Percentiles rank a stretch among this genome's conserved stretches.
phyloP scores from a whole-genome alignment of 495 filamentous ascomycete species.

The Hypoxylon cercidicola region DNA sequence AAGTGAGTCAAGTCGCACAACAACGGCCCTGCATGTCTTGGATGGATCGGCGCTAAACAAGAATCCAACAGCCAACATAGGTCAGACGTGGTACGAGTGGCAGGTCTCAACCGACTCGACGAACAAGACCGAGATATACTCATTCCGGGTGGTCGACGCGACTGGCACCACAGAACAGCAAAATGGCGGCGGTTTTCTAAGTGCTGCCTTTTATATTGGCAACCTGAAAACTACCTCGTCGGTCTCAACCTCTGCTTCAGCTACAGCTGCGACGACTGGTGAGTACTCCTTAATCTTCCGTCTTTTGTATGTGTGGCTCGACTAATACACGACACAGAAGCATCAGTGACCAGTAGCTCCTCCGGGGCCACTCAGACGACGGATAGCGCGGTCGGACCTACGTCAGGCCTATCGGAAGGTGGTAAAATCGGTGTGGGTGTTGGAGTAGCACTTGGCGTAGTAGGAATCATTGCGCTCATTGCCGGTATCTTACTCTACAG shows the following conservation, averaged over 20 bases:
- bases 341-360: slow-evolving; percentile 4
- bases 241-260: slow-evolving; percentile 24
- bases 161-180: slow-evolving; percentile 29
- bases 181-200: slow-evolving; percentile 34
- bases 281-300: neutral
- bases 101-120: slow-evolving; percentile 33
- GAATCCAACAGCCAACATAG: slow-evolving; percentile 28
- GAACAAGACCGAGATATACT: slow-evolving; percentile 40
- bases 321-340: slow-evolving; percentile 10
- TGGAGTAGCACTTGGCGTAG: slow-evolving; percentile 24
- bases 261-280: slow-evolving; percentile 19
- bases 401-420: slow-evolving; percentile 20
- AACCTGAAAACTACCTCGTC: slow-evolving; percentile 18
- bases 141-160: slow-evolving; percentile 37
- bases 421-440: slow-evolving; percentile 33
- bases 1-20: slow-evolving; percentile 22
- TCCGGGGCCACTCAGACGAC: slow-evolving; percentile 1
- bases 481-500: slow-evolving; percentile 29
- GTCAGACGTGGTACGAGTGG: slow-evolving; percentile 38
- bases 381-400: neutral
- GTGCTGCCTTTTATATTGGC: slow-evolving; percentile 36
- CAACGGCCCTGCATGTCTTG: slow-evolving; percentile 1
- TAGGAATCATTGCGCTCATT: slow-evolving; percentile 27
- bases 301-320: neutral
- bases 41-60: slow-evolving; percentile 1